phyloP scores from a whole-genome alignment of 768 basidiomycete species.

The Cystobasidium ongulense region DNA sequence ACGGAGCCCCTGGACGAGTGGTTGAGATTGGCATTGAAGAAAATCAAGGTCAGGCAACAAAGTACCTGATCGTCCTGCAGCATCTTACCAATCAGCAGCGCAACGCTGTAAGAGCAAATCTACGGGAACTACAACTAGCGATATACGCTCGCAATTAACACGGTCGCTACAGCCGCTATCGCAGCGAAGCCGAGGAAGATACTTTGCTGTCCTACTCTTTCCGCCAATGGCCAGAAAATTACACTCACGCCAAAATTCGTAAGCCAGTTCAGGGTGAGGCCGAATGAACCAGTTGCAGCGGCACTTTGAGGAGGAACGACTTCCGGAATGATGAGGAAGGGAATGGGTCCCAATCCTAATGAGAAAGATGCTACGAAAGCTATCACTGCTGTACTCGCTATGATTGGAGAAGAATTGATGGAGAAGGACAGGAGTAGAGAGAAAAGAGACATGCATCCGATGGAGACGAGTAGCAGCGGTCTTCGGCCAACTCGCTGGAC shows the following conservation, averaged over 20 bases:
- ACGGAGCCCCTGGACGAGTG: too few species aligned
- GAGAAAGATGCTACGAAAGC: conserved; percentile 44
- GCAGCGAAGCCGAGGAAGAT: conserved; percentile 9
- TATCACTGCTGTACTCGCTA: conserved; percentile 41
- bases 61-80: too few species aligned
- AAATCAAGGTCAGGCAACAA: too few species aligned
- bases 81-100: too few species aligned
- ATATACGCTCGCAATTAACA: not conserved
- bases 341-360: conserved; percentile 45
- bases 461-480: conserved; percentile 43
- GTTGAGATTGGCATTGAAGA: too few species aligned
- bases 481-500: conserved; percentile 43
- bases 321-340: conserved; percentile 45
- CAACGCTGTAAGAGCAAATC: too few species aligned
- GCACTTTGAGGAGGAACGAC: conserved; percentile 40
- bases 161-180: not conserved
- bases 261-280: conserved; percentile 23
- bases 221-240: not conserved
- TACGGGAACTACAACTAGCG: not conserved
- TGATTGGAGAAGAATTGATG: conserved; percentile 38
- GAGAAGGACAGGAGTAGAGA: conserved; percentile 42
- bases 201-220: not conserved
- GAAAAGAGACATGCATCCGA: conserved; percentile 42
- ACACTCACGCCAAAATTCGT: conserved; percentile 12
- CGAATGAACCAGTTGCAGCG: conserved; percentile 7